Percentiles rank a stretch among this genome's conserved stretches.
These are phyloP conservation scores for Ganoderma meredithae DNA, from an alignment of 1,284 basidiomycete genomes.

Conservation along the genomic window DNA sequence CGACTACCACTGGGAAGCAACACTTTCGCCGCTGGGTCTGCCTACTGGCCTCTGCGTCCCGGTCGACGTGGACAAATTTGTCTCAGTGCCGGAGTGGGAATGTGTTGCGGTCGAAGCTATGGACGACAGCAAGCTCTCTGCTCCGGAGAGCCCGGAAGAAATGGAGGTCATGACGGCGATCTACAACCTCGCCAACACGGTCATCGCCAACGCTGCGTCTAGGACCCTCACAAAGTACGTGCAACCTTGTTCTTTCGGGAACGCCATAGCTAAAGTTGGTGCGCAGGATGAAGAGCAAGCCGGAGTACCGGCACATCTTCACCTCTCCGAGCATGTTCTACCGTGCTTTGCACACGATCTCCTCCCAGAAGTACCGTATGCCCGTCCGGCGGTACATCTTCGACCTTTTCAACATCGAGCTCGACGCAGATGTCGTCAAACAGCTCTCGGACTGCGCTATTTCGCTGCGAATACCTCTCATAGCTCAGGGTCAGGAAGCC, in stretches of 20 bases:
- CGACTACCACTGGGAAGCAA: slow-evolving; percentile 93
- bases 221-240: slow-evolving; percentile 82
- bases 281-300: slow-evolving; percentile 80
- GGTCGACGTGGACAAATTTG: slow-evolving; percentile 80
- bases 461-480: slow-evolving; percentile 25
- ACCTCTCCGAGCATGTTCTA: slow-evolving; percentile 81
- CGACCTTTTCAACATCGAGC: slow-evolving; percentile 88
- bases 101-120: slow-evolving; percentile 53
- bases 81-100: slow-evolving; percentile 82
- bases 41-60: slow-evolving; percentile 94
- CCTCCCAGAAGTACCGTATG: slow-evolving; percentile 87
- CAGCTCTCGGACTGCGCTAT: slow-evolving; percentile 57
- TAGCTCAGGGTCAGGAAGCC: slow-evolving; percentile 7
- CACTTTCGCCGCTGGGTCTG: slow-evolving; percentile 85
- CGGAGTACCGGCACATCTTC: slow-evolving; percentile 81
- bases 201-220: slow-evolving; percentile 93
- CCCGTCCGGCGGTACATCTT: slow-evolving; percentile 92
- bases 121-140: slow-evolving; percentile 60
- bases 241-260: neutral
- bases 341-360: slow-evolving; percentile 86
- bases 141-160: slow-evolving; percentile 76
- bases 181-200: slow-evolving; percentile 94
- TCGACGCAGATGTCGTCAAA: slow-evolving; percentile 66
- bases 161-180: slow-evolving; percentile 90
- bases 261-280: neutral